Base-by-base conservation (phyloP, 306 rosid species). In the Cucumis cinereus region DNA sequence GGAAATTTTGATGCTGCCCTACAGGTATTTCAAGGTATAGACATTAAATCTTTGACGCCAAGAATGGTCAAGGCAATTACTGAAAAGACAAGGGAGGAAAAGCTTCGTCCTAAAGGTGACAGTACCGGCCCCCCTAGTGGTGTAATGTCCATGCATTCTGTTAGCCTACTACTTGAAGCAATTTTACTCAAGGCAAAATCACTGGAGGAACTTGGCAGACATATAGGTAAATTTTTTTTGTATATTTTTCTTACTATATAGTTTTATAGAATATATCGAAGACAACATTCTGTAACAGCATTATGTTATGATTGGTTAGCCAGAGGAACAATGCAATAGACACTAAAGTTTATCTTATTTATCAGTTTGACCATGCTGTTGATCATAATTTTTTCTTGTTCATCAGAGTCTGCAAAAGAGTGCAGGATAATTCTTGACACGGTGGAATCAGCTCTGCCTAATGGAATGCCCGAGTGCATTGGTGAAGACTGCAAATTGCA, bases 21-120 rank as follows among this genome's bases (percentile, higher is more conserved):
- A 69, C 93, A 88, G 80, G 96, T 94, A 58, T 89, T 94, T 92
- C 95, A 89, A 69, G 99, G 99, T 28, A 92, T 92, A 68, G 99
- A 92, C 64, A 85, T 86, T 4, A 86, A 35, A 77, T 73, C 81
- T 63, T 85, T 94, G 79, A 79, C 83, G 30, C 93, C 93, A 74
- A 87, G 92, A 83, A 94, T 94, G 96, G 79, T 83, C 24, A 86
- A 69, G 84, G 96, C 93, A 20, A 90, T 90, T 66, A 77, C 90
- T 62, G 85, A 85, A 86, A 89, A 89, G 79, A 86, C 78, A 28
- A 86, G 83, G 82, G 95, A 41, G 66, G 79, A 84, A 58, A 92
- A 84, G 69, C 79, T 86, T 12, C 89, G 90, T 35, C 74, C 83
- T 14, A 92, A 89, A 81, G 84, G 80, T 10, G 90, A 82, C 76